Conservation (phyloP, 192 early-diverging fungal species). For the Rhizophlyctis rosea region DNA sequence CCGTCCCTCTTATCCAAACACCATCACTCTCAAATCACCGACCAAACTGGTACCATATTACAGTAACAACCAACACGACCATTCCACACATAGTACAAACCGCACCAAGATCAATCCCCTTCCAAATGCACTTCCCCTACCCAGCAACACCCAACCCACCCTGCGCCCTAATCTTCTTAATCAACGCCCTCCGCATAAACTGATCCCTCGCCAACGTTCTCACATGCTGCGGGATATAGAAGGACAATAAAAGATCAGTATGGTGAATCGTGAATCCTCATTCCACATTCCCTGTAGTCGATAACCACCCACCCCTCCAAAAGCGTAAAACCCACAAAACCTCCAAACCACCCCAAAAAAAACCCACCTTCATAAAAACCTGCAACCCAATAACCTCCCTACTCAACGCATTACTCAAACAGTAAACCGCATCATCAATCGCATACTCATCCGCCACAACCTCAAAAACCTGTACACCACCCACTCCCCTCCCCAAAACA, state of each 20-base stretch:
- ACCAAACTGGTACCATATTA: too few relatives aligned
- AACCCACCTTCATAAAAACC: constrained; percentile 73
- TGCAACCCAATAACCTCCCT: constrained; percentile 67
- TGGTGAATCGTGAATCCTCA: neutral
- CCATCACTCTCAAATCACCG: too few relatives aligned
- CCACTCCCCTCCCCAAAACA: constrained; percentile 10
- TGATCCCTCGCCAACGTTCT: constrained; percentile 81
- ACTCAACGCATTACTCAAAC: constrained; percentile 74
- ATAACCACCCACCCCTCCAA: neutral
- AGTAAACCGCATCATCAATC: constrained; percentile 83
- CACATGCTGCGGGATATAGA: constrained; percentile 50
- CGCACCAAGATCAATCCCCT: too few relatives aligned
- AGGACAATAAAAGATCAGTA: neutral
- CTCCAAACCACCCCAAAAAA: neutral
- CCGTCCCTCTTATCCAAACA: too few relatives aligned
- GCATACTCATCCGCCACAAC: constrained; percentile 86
- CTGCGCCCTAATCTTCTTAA: constrained; percentile 40
- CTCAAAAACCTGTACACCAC: constrained; percentile 73
- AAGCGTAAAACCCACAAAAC: neutral
- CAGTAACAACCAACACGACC: too few relatives aligned
- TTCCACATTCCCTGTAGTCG: neutral
- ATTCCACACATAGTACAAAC: too few relatives aligned
- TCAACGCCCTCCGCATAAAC: constrained; percentile 77
- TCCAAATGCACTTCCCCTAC: too few relatives aligned
- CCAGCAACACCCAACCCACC: constrained; percentile 17